Evolutionary conservation across 208 protist genomes (phyloP).

Genomic region (Leishmania major): DNA sequence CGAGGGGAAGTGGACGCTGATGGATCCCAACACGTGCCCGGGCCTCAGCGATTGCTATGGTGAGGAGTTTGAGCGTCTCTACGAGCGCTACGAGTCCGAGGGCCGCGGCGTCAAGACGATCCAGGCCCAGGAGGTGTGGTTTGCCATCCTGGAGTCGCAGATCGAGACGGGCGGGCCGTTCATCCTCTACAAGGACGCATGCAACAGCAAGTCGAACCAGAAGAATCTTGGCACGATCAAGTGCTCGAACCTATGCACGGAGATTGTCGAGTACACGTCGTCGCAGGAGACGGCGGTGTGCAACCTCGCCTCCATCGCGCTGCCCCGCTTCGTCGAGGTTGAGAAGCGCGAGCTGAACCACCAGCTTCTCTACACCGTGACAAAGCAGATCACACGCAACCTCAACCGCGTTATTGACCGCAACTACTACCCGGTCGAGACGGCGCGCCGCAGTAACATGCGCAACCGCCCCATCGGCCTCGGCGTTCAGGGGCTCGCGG

Average conservation of each 20-base stretch:
- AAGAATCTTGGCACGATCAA: conserved; percentile 99
- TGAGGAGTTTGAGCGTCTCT: conserved; percentile 96
- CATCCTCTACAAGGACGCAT: conserved; percentile 99
- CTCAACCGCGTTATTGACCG: conserved; percentile 99
- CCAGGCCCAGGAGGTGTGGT: conserved; percentile 98
- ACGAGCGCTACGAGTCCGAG: conserved; percentile 94
- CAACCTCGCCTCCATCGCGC: conserved; percentile 99
- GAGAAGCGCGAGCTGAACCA: conserved; percentile 87
- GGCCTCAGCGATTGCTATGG: conserved; percentile 97
- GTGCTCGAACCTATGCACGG: conserved; percentile 99
- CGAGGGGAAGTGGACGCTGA: conserved; percentile 96
- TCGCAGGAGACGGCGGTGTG: conserved; percentile 98
- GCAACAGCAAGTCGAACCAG: conserved; percentile 99
- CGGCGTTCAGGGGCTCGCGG: conserved; percentile 99
- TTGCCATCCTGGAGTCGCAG: conserved; percentile 98
- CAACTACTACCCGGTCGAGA: conserved; percentile 98
- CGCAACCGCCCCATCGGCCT: conserved; percentile 98
- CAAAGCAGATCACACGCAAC: conserved; percentile 94
- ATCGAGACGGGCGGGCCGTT: conserved; percentile 99
- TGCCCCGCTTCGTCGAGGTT: conserved; percentile 96
- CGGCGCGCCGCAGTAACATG: conserved; percentile 96
- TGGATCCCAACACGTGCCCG: conserved; percentile 97
- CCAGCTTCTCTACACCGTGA: conserved; percentile 90
- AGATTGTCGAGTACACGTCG: conserved; percentile 99
- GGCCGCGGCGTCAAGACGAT: conserved; percentile 88